These are phyloP conservation scores for Verticillium dahliae DNA, from an alignment of 2,329 filamentous ascomycete species.

Conservation along the genomic window DNA sequence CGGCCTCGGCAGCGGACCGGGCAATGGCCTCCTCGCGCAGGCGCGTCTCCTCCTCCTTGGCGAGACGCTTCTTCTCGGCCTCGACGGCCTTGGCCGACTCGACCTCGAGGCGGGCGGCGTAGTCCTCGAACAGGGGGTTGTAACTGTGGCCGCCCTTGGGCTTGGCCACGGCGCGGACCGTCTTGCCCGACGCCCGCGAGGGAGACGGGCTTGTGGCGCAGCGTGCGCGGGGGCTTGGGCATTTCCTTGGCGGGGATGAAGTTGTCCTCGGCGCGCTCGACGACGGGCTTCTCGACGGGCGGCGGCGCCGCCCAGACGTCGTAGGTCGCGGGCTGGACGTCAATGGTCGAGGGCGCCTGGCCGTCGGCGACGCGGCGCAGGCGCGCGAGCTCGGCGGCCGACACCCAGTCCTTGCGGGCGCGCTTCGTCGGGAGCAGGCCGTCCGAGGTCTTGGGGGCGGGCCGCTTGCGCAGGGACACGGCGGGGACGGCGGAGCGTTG, in stretches of 20 bases:
- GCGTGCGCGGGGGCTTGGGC: slow-evolving; percentile 66
- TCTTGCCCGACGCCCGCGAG: slow-evolving; percentile 77
- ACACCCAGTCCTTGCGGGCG: slow-evolving; percentile 71
- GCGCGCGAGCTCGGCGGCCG: slow-evolving; percentile 74
- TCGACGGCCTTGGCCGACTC: slow-evolving; percentile 77
- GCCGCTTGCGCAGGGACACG: slow-evolving; percentile 71
- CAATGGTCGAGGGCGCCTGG: slow-evolving; percentile 47
- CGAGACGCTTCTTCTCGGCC: slow-evolving; percentile 68
- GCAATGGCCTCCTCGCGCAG: slow-evolving; percentile 62
- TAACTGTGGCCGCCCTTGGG: slow-evolving; percentile 84
- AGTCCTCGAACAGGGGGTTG: slow-evolving; percentile 84
- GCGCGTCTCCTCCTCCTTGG: slow-evolving; percentile 59
- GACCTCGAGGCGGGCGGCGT: slow-evolving; percentile 65
- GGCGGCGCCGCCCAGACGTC: slow-evolving; percentile 67
- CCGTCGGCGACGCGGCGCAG: slow-evolving; percentile 76
- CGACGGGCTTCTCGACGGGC: slow-evolving; percentile 26
- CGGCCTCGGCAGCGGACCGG: slow-evolving; percentile 64
- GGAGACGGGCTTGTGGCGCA: slow-evolving; percentile 72
- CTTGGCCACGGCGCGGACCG: slow-evolving; percentile 68
- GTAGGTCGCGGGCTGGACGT: slow-evolving; percentile 57
- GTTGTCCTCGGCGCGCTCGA: slow-evolving; percentile 30
- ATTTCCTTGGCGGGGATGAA: slow-evolving; percentile 62
- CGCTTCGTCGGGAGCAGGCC: slow-evolving; percentile 70
- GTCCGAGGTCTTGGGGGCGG: slow-evolving; percentile 59
- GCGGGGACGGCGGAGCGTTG: slow-evolving; percentile 76